A percentile compares a stretch with the other conserved stretches of the same genome.
phyloP scores from a whole-genome alignment of 306 rosid genomes.

The Amphicarpaea edgeworthii region DNA sequence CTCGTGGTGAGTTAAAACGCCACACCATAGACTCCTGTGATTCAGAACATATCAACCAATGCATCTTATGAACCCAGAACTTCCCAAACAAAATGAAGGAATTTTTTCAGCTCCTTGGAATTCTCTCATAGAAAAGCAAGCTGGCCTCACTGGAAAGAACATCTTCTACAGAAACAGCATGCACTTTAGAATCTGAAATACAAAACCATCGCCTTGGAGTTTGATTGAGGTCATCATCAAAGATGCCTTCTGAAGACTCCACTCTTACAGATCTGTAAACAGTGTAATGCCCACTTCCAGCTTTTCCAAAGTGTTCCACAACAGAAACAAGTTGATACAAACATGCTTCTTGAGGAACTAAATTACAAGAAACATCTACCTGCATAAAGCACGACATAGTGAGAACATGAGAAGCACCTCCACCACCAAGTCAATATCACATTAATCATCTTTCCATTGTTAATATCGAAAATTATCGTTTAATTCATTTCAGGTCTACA shows the following conservation, averaged over 20 bases:
- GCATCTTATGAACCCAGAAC: constrained; percentile 23
- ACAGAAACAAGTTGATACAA: constrained; percentile 79
- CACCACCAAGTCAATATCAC: neutral
- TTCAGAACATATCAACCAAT: constrained; percentile 23
- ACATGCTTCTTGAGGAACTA: constrained; percentile 53
- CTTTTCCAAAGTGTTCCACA: constrained; percentile 86
- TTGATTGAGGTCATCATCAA: constrained; percentile 42
- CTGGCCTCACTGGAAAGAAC: constrained; percentile 90
- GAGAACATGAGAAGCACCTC: neutral
- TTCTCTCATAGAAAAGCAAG: constrained; percentile 88
- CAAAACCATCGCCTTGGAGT: constrained; percentile 64
- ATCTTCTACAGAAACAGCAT: constrained; percentile 66
- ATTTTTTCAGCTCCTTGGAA: constrained; percentile 48
- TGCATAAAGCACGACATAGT: constrained; percentile 46
- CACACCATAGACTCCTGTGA: constrained; percentile 11
- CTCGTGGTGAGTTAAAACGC: neutral
- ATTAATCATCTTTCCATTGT: neutral
- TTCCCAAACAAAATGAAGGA: constrained; percentile 1
- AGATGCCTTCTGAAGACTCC: constrained; percentile 44
- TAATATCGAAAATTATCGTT: neutral
- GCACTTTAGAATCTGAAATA: constrained; percentile 85
- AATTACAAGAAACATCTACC: constrained; percentile 49
- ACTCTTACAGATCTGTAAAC: constrained; percentile 69
- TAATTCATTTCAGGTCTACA: constrained; percentile 19
- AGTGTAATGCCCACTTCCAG: constrained; percentile 95